Conservation (phyloP, 202 grass and related monocot genomes). For the Setaria viridis region DNA sequence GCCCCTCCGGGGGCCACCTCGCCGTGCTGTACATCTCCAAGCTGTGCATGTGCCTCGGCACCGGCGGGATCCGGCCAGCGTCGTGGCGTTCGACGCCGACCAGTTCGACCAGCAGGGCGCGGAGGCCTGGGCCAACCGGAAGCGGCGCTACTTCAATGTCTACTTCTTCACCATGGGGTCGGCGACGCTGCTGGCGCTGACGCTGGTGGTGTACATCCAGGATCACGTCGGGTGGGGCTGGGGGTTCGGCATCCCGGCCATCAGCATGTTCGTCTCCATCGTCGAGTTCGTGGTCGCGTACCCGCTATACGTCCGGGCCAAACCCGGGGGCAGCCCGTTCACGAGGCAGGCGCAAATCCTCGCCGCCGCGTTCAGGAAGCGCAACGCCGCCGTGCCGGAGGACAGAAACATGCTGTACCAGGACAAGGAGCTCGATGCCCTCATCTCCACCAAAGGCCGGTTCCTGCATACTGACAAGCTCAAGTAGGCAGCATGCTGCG, state of each 20-base stretch:
- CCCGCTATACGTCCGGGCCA: slow-evolving; percentile 64
- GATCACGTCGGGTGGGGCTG: slow-evolving; percentile 83
- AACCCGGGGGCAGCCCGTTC: slow-evolving; percentile 71
- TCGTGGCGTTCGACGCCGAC: slow-evolving; percentile 80
- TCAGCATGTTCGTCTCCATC: slow-evolving; percentile 70
- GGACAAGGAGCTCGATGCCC: slow-evolving; percentile 63
- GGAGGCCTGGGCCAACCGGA: not conserved
- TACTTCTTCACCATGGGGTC: slow-evolving; percentile 80
- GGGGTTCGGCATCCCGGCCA: slow-evolving; percentile 69
- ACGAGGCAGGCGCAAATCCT: slow-evolving; percentile 62
- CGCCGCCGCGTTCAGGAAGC: slow-evolving; percentile 64
- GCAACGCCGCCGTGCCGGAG: slow-evolving; percentile 47
- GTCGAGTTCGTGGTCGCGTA: slow-evolving; percentile 61
- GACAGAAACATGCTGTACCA: slow-evolving; percentile 63
- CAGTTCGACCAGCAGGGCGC: slow-evolving; percentile 42
- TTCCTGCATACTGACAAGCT: slow-evolving; percentile 77
- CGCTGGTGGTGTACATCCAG: slow-evolving; percentile 83
- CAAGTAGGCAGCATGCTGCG: slow-evolving; percentile 45
- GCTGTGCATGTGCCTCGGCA: slow-evolving; percentile 58
- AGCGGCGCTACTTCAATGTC: slow-evolving; percentile 80
- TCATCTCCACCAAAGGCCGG: slow-evolving; percentile 69
- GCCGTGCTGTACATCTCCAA: slow-evolving; percentile 60
- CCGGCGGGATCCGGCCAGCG: slow-evolving; percentile 75
- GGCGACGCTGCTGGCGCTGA: slow-evolving; percentile 61
- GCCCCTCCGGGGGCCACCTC: slow-evolving; percentile 52